Base-by-base conservation (phyloP, 345 rosid species). In the Eucalyptus pauciflora region DNA sequence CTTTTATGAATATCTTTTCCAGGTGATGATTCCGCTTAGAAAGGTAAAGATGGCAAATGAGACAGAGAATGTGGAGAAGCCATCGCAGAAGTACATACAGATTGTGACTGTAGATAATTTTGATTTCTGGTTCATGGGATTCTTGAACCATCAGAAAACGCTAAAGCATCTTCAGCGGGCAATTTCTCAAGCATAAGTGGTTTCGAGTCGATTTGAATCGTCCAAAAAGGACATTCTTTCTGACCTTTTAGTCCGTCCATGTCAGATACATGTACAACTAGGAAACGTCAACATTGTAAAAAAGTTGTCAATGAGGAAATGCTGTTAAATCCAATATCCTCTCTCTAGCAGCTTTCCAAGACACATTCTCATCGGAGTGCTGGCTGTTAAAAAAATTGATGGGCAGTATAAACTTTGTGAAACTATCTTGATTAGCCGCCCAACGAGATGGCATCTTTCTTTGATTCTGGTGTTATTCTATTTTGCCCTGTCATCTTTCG, bases 101-200 rank as follows among this genome's bases (percentile, higher is more conserved):
- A 88, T 97, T 43, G 94, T 92, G 17, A 97, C 98, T 0, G 93
- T 92, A 3, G 98, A 97, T 89, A 89, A 86, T 87, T 96, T 94
- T 56, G 97, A 97, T 81, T 97, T 97, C 95, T 96, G 98, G 98
- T 95, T 96, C 88, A 95, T 96, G 98, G 98, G 99, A 5, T 96
- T 97, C 93, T 85, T 93, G 50, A 96, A 94, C 89, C 91, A 93
- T 87, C 94, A 94, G 91, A 97, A 94, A 91, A 95, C 97, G 90
- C 91, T 96, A 87, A 93, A 93, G 86, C 87, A 85, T 88, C 94
- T 96, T 85, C 93, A 91, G 89, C 94, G 89, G 50, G 94, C 96
- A 33, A 81, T 92, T 41, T 91, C 93, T 86, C 91, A 91, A 85
- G 88, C 89, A 33, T 88, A 76, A 64, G 29, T 4, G 48, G 48